phyloP scores from a whole-genome alignment of 768 basidiomycete genomes.

The Mycena polygramma region DNA sequence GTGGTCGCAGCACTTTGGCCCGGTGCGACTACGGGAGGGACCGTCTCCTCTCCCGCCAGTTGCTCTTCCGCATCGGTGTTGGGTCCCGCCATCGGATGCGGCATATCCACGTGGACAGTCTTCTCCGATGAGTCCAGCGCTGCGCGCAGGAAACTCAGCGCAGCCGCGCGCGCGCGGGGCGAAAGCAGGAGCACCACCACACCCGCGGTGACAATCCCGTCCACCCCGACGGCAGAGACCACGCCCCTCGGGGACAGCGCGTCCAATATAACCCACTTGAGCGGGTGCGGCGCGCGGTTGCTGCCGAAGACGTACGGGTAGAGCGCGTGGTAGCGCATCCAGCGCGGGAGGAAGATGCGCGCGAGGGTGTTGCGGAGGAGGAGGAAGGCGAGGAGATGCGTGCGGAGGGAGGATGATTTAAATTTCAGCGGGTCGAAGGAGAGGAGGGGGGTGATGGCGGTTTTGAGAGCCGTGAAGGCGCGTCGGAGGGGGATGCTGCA shows the following conservation, averaged over 20 bases:
- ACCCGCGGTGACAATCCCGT: neutral
- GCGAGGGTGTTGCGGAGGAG: slow-evolving; percentile 18
- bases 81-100: too few species aligned
- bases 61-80: too few species aligned
- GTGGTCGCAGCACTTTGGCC: neutral
- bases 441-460: neutral
- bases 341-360: slow-evolving; percentile 17
- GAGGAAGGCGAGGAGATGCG: neutral
- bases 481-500: neutral
- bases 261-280: neutral
- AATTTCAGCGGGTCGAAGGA: too few species aligned
- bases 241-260: neutral
- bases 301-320: slow-evolving; percentile 14
- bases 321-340: slow-evolving; percentile 5
- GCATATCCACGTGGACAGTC: neutral
- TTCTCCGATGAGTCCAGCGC: neutral
- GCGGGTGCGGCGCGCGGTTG: slow-evolving; percentile 11
- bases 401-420: too few species aligned
- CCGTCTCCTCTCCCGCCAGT: neutral
- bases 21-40: neutral
- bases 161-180: neutral
- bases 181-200: neutral
- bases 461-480: neutral
- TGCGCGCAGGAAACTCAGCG: neutral
- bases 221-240: neutral